Conservation (phyloP, 768 basidiomycete species). For the Crassisporium funariophilum region DNA sequence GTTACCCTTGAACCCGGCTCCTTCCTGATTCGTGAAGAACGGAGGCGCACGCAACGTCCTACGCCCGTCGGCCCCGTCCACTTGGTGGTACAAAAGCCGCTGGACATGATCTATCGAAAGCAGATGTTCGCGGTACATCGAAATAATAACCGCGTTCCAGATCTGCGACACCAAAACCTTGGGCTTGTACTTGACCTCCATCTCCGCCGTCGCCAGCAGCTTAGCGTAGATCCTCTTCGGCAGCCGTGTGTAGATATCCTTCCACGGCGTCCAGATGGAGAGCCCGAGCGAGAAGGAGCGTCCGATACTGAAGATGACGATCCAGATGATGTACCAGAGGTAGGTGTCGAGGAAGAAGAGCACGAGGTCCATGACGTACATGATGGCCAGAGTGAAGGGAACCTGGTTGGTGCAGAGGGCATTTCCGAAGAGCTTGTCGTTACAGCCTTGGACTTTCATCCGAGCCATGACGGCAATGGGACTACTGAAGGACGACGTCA, state of each 20-base stretch:
- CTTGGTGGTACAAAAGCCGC: conserved; percentile 95
- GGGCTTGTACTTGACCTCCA: conserved; percentile 99
- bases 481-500: conserved; percentile 94
- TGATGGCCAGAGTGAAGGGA: conserved; percentile 92
- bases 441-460: conserved; percentile 90
- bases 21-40: conserved; percentile 94
- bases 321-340: conserved; percentile 99
- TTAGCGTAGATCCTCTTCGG: conserved; percentile 99
- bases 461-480: conserved; percentile 97
- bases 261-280: conserved; percentile 99
- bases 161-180: conserved; percentile 99
- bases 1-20: conserved; percentile 66
- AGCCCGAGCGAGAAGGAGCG: conserved; percentile 91
- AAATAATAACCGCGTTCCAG: conserved; percentile 99
- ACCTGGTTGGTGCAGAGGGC: conserved; percentile 90
- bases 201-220: conserved; percentile 90
- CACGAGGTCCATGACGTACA: conserved; percentile 98
- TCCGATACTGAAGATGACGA: conserved; percentile 90
- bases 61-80: conserved; percentile 85
- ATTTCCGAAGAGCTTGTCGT: conserved; percentile 79
- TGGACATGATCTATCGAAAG: conserved; percentile 98
- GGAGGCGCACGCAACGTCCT: conserved; percentile 94
- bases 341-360: conserved; percentile 99
- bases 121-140: conserved; percentile 99
- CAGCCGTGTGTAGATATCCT: conserved; percentile 92